These are phyloP conservation scores for Tylopilus cervinicoccineus DNA, from an alignment of 768 basidiomycete species.

Conservation along the genomic window DNA sequence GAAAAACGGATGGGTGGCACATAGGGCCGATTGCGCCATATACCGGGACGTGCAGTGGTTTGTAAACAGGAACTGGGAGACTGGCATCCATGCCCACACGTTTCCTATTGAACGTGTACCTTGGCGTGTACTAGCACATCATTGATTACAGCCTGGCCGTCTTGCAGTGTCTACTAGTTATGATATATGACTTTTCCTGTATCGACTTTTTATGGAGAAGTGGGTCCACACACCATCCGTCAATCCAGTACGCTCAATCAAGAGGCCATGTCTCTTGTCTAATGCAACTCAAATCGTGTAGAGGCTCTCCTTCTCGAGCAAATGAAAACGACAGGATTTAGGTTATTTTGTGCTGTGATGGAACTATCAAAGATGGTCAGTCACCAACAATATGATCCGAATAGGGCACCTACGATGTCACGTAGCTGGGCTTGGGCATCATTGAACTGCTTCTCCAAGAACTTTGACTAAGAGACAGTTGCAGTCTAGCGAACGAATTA, in stretches of 20 bases:
- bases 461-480: slow-evolving; percentile 63
- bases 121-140: slow-evolving; percentile 12
- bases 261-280: not conserved
- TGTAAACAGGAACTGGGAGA: slow-evolving; percentile 26
- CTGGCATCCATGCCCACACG: slow-evolving; percentile 3
- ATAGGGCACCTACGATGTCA: slow-evolving; percentile 61
- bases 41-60: slow-evolving; percentile 31
- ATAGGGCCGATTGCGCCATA: slow-evolving; percentile 23
- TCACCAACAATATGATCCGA: not conserved
- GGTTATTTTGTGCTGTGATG: slow-evolving; percentile 27
- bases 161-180: not conserved
- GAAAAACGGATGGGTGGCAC: slow-evolving; percentile 16
- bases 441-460: slow-evolving; percentile 89
- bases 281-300: slow-evolving; percentile 2
- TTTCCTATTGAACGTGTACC: slow-evolving; percentile 18
- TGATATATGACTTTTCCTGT: not conserved
- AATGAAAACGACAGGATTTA: slow-evolving; percentile 6
- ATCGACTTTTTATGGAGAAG: not conserved
- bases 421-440: slow-evolving; percentile 85
- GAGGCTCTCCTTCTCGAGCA: not conserved
- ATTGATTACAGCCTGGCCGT: slow-evolving; percentile 6
- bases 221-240: slow-evolving; percentile 1
- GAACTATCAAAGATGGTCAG: slow-evolving; percentile 21
- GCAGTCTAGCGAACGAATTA: not conserved
- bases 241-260: not conserved